Conservation (phyloP, 768 basidiomycete genomes). For the Pleurotus ostreatus region DNA sequence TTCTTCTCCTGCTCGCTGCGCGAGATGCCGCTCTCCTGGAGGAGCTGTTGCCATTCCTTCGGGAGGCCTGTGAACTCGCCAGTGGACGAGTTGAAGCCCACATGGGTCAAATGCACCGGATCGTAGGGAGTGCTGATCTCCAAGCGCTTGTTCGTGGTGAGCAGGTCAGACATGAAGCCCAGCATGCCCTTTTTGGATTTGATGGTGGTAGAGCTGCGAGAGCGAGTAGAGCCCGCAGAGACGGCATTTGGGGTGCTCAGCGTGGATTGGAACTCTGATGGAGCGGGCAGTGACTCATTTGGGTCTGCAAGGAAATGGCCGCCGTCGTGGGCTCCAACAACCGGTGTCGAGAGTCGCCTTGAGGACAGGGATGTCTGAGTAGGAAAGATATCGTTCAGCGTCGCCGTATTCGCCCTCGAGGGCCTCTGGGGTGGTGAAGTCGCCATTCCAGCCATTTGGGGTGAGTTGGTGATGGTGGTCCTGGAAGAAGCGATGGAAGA, state of each 20-base stretch:
- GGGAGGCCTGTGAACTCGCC: conserved; percentile 98
- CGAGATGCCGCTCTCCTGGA: conserved; percentile 95
- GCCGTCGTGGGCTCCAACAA: conserved; percentile 27
- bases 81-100: conserved; percentile 98
- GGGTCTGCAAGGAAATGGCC: conserved; percentile 44
- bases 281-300: conserved; percentile 33
- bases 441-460: conserved; percentile 31
- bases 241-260: conserved; percentile 16
- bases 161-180: conserved; percentile 65
- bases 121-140: conserved; percentile 99
- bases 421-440: conserved; percentile 71
- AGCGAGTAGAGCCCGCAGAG: conserved; percentile 24
- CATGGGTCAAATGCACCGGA: conserved; percentile 98
- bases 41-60: conserved; percentile 97
- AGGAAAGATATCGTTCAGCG: conserved; percentile 69
- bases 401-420: conserved; percentile 82
- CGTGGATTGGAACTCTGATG: conserved; percentile 24
- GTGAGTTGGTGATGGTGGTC: conserved; percentile 22
- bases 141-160: conserved; percentile 69
- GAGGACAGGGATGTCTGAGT: conserved; percentile 33
- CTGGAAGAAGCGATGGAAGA: conserved; percentile 25
- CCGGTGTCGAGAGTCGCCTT: conserved; percentile 52
- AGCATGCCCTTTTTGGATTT: conserved; percentile 68
- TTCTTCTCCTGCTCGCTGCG: conserved; percentile 95
- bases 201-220: conserved; percentile 43